Conservation (phyloP, 441 rosid genomes). For the Adansonia rubrostipa region DNA sequence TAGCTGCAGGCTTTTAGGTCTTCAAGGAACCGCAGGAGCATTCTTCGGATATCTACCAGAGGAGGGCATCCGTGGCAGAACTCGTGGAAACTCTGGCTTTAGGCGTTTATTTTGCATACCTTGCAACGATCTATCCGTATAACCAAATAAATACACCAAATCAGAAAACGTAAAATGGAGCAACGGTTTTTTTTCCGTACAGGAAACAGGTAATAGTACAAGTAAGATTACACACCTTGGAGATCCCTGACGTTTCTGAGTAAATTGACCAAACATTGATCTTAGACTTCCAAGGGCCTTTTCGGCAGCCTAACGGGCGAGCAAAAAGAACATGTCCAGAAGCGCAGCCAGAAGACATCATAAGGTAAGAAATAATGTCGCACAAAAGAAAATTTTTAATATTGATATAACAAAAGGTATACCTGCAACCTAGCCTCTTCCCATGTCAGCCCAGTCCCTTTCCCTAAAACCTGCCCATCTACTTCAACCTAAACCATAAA, state of each 20-base stretch:
- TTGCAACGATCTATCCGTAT: slow-evolving; percentile 54
- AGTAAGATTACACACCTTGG: slow-evolving; percentile 63
- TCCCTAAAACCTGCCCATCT: slow-evolving; percentile 86
- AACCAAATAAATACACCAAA: slow-evolving; percentile 23
- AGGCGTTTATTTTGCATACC: slow-evolving; percentile 76
- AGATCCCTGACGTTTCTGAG: slow-evolving; percentile 74
- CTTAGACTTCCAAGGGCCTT: slow-evolving; percentile 78
- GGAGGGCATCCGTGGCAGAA: slow-evolving; percentile 69
- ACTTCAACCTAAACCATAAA: slow-evolving; percentile 73
- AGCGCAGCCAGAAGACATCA: slow-evolving; percentile 25
- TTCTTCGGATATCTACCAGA: slow-evolving; percentile 78
- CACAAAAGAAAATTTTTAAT: slow-evolving; percentile 18
- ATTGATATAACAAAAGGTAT: slow-evolving; percentile 20
- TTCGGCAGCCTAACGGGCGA: slow-evolving; percentile 76
- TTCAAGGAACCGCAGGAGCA: slow-evolving; percentile 60
- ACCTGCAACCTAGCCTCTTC: slow-evolving; percentile 97
- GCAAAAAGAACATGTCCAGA: slow-evolving; percentile 19
- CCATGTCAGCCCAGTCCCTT: slow-evolving; percentile 91
- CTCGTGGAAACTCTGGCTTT: slow-evolving; percentile 76
- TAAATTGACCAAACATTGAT: slow-evolving; percentile 65
- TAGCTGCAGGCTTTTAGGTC: not conserved
- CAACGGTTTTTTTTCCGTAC: not conserved
- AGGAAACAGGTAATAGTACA: not conserved
- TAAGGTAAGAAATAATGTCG: slow-evolving; percentile 14
- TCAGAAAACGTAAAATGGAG: slow-evolving; percentile 16